Evolutionary conservation across 352 stramenopile genomes (phyloP).

Genomic region (Pythium apleroticum): DNA sequence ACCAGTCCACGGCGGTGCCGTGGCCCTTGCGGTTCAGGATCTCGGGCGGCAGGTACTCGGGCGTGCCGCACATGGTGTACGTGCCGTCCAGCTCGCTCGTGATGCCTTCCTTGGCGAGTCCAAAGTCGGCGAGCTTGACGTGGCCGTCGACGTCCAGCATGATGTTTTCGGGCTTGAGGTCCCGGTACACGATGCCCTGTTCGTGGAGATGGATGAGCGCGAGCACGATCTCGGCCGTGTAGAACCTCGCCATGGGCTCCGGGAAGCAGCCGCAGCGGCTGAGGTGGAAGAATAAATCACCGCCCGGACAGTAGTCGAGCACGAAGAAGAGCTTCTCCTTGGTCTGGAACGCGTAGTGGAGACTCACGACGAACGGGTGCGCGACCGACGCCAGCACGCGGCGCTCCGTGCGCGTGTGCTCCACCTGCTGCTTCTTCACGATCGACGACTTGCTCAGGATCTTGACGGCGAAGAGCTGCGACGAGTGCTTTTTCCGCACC

Average conservation of each 20-base stretch:
- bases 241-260: slow-evolving; percentile 83
- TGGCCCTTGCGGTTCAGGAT: slow-evolving; percentile 80
- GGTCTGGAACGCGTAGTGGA: slow-evolving; percentile 90
- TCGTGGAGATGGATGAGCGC: slow-evolving; percentile 86
- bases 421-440: slow-evolving; percentile 82
- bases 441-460: slow-evolving; percentile 80
- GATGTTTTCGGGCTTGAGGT: slow-evolving; percentile 87
- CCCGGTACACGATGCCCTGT: slow-evolving; percentile 80
- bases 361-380: slow-evolving; percentile 87
- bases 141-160: slow-evolving; percentile 85
- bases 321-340: slow-evolving; percentile 85
- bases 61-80: slow-evolving; percentile 87
- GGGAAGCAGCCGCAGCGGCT: slow-evolving; percentile 77
- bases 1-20: slow-evolving; percentile 83
- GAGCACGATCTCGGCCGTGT: slow-evolving; percentile 81
- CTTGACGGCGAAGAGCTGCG: slow-evolving; percentile 81
- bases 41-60: slow-evolving; percentile 82
- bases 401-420: slow-evolving; percentile 82
- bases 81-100: slow-evolving; percentile 69
- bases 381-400: slow-evolving; percentile 78
- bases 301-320: slow-evolving; percentile 83
- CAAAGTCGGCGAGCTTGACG: slow-evolving; percentile 83
- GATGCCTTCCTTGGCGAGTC: slow-evolving; percentile 76
- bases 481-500: slow-evolving; percentile 77
- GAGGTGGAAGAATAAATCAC: slow-evolving; percentile 83